Evolutionary conservation across 768 basidiomycete genomes (phyloP).

Genomic region (Leccinellum rugosiceps): DNA sequence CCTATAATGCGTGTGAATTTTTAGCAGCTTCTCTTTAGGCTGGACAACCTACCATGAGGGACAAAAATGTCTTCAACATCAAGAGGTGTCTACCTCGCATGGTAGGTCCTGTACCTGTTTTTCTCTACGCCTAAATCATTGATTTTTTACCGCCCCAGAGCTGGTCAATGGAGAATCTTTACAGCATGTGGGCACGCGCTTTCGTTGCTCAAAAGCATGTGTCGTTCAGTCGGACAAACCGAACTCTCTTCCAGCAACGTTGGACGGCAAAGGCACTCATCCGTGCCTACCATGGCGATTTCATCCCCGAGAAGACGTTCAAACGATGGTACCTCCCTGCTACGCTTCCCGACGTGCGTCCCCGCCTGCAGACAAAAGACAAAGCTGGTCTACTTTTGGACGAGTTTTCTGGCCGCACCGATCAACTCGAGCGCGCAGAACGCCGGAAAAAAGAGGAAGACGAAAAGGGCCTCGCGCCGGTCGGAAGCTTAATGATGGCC

Average conservation of each 20-base stretch:
- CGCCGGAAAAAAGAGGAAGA: constrained; percentile 53
- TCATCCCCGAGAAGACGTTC: constrained; percentile 88
- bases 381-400: constrained; percentile 45
- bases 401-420: constrained; percentile 57
- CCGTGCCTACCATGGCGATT: constrained; percentile 94
- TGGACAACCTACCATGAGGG: constrained; percentile 39
- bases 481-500: constrained; percentile 91
- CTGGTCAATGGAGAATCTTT: constrained; percentile 87
- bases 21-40: background rate
- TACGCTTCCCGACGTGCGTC: constrained; percentile 82
- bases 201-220: constrained; percentile 42
- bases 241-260: constrained; percentile 85
- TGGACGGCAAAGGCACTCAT: constrained; percentile 85
- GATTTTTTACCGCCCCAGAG: constrained; percentile 47
- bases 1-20: constrained; percentile 17
- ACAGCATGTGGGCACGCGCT: constrained; percentile 84
- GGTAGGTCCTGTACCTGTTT: constrained; percentile 40
- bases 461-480: constrained; percentile 72
- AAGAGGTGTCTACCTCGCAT: constrained; percentile 72
- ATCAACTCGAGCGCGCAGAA: constrained; percentile 37
- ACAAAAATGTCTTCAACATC: constrained; percentile 43
- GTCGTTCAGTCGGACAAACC: constrained; percentile 51
- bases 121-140: background rate
- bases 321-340: constrained; percentile 92
- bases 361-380: constrained; percentile 35